Conservation (phyloP, 352 stramenopile genomes). For the Globisporangium polare region DNA sequence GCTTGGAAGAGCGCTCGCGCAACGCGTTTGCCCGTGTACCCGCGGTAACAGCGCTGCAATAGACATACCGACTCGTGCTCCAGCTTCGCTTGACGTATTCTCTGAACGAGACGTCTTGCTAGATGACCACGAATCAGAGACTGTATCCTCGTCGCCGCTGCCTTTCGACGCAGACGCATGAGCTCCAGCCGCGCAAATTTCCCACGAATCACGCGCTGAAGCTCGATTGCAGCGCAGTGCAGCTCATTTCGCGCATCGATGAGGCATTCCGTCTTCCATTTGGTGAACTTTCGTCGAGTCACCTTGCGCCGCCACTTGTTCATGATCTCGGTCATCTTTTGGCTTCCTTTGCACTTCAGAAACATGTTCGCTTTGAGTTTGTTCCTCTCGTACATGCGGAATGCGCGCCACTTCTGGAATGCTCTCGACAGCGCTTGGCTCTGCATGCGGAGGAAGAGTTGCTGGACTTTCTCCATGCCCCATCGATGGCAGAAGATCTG, state of each 20-base stretch:
- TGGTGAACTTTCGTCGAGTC: conserved; percentile 34
- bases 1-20: conserved; percentile 56
- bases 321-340: conserved; percentile 71
- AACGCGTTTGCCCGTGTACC: conserved; percentile 71
- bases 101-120: conserved; percentile 16
- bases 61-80: conserved; percentile 45
- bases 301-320: conserved; percentile 53
- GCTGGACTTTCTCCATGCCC: conserved; percentile 80
- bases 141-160: conserved; percentile 45
- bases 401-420: conserved; percentile 66
- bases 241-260: conserved; percentile 56
- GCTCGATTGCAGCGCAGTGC: conserved; percentile 58
- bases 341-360: conserved; percentile 78
- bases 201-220: conserved; percentile 61
- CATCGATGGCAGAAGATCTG: conserved; percentile 85
- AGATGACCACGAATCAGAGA: conserved; percentile 47
- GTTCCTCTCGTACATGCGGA: conserved; percentile 68
- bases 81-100: conserved; percentile 29
- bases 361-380: conserved; percentile 76
- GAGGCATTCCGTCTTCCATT: conserved; percentile 49
- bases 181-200: conserved; percentile 32
- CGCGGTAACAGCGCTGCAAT: conserved; percentile 75
- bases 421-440: conserved; percentile 60
- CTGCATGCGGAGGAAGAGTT: conserved; percentile 66
- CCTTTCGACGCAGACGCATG: conserved; percentile 18